These are phyloP conservation scores for Rhynchospora pubera DNA, from an alignment of 176 grass and related monocot genomes.

Conservation along the genomic window DNA sequence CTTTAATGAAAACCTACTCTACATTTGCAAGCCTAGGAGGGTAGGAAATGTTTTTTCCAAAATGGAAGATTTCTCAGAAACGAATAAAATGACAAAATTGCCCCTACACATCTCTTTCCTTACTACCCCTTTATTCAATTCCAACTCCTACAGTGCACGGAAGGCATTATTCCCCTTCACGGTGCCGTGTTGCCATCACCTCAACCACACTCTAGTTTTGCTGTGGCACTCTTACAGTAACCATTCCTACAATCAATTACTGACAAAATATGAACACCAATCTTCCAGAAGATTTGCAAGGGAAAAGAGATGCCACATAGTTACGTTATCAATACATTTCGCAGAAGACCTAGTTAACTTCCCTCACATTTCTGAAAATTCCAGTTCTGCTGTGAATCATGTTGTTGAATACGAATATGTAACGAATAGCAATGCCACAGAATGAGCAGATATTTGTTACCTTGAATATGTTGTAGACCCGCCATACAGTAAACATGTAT, in stretches of 20 bases:
- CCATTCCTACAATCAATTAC: background rate
- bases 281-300: background rate
- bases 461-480: too few relatives aligned
- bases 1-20: background rate
- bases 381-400: too few relatives aligned
- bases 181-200: background rate
- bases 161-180: constrained; percentile 31
- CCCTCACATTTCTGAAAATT: too few relatives aligned
- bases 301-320: too few relatives aligned
- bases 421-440: too few relatives aligned
- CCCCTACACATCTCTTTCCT: background rate
- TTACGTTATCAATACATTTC: too few relatives aligned
- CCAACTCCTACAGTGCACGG: constrained; percentile 6
- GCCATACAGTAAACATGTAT: background rate
- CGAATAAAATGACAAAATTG: background rate
- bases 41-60: background rate
- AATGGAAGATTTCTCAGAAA: background rate
- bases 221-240: background rate
- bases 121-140: background rate
- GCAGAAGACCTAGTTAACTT: too few relatives aligned
- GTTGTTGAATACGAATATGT: too few relatives aligned
- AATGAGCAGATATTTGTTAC: too few relatives aligned
- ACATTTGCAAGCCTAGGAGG: background rate
- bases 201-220: background rate
- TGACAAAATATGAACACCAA: background rate